Percentiles rank a stretch among this genome's conserved stretches.
Conservation (phyloP, 495 filamentous ascomycete species). For the Platismatia glauca region DNA sequence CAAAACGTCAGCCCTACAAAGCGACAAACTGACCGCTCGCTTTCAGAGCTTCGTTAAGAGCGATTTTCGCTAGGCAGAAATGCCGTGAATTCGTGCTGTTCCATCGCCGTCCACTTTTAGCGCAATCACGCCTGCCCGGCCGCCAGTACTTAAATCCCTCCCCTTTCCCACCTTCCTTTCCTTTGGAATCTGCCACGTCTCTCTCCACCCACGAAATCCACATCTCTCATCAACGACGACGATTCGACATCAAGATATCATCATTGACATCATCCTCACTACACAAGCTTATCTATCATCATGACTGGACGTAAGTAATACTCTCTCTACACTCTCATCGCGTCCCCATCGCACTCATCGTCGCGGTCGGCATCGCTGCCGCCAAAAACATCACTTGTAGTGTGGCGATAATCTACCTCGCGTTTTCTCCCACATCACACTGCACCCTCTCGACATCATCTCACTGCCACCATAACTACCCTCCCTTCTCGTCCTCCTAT, state of each 20-base stretch:
- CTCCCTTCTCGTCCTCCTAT: neutral
- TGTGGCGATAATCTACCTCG: neutral
- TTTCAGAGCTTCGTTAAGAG: slow-evolving; percentile 20
- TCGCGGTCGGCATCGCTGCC: slow-evolving; percentile 10
- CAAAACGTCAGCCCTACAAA: slow-evolving; percentile 18
- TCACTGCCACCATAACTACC: neutral
- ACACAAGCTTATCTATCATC: slow-evolving; percentile 31
- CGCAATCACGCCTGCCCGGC: slow-evolving; percentile 23
- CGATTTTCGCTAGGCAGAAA: slow-evolving; percentile 19
- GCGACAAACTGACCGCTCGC: slow-evolving; percentile 12
- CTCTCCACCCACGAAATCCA: slow-evolving; percentile 15
- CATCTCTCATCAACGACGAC: too few species aligned
- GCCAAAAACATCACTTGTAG: neutral
- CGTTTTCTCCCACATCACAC: slow-evolving; percentile 4
- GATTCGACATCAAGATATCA: neutral
- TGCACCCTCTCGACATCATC: neutral
- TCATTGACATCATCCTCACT: neutral
- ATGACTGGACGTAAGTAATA: slow-evolving; percentile 63
- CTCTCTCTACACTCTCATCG: slow-evolving; percentile 25
- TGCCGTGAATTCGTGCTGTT: slow-evolving; percentile 9
- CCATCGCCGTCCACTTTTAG: slow-evolving; percentile 24
- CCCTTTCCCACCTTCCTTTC: slow-evolving; percentile 24
- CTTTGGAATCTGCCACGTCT: slow-evolving; percentile 20
- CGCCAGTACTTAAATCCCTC: slow-evolving; percentile 31
- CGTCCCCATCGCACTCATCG: slow-evolving; percentile 13